These are phyloP conservation scores for Cucumis cinereus DNA, from an alignment of 306 rosid genomes.

Conservation along the genomic window DNA sequence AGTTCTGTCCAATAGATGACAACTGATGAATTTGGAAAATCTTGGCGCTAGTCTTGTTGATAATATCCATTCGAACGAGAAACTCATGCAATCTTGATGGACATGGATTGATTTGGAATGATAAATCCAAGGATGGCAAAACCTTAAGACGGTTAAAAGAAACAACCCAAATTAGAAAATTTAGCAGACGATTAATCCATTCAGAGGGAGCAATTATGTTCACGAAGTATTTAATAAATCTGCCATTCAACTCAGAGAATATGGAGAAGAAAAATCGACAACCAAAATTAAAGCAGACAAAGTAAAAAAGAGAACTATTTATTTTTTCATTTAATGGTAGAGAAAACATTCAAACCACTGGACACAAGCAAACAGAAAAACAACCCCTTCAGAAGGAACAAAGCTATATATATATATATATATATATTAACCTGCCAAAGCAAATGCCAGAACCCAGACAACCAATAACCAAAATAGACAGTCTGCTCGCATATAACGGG, in stretches of 20 bases:
- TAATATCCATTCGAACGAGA: conserved; percentile 77
- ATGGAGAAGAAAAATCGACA: background rate
- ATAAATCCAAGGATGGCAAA: conserved; percentile 74
- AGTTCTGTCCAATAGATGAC: conserved; percentile 54
- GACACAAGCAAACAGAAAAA: background rate
- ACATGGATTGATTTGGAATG: conserved; percentile 79
- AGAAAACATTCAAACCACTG: background rate
- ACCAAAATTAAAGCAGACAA: background rate
- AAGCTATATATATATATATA: background rate
- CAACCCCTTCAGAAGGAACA: background rate
- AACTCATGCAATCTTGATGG: conserved; percentile 73
- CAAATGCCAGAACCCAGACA: background rate
- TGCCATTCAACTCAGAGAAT: background rate
- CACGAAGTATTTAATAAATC: background rate
- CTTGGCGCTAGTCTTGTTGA: conserved; percentile 67
- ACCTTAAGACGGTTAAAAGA: conserved; percentile 30
- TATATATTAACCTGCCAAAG: background rate
- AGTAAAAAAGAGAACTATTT: background rate
- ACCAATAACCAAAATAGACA: background rate
- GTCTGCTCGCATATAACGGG: background rate
- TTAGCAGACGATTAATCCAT: background rate
- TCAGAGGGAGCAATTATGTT: background rate
- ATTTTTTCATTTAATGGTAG: background rate
- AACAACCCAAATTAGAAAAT: background rate
- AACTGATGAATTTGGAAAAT: conserved; percentile 71